These are phyloP conservation scores for Guyanaporus albipodus DNA, from an alignment of 768 basidiomycete species.

Conservation along the genomic window DNA sequence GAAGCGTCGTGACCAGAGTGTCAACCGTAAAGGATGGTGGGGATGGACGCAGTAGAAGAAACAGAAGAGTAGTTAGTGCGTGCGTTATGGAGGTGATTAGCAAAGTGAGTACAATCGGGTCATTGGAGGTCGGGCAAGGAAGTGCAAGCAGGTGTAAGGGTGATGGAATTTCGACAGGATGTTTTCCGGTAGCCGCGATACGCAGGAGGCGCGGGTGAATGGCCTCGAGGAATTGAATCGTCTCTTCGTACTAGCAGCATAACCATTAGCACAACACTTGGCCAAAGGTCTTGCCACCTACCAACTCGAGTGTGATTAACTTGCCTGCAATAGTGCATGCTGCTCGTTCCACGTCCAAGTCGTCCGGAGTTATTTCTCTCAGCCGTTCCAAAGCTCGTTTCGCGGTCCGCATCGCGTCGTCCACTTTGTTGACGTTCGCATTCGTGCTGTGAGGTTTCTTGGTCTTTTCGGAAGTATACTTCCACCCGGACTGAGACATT, in stretches of 20 bases:
- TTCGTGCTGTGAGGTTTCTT: conserved; percentile 20
- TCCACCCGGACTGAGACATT: conserved; percentile 59
- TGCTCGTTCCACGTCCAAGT: conserved; percentile 69
- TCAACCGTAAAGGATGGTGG: conserved; percentile 14
- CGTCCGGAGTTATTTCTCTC: conserved; percentile 41
- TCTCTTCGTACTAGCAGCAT: conserved; percentile 48
- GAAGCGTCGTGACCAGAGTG: conserved; percentile 32
- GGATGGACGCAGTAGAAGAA: conserved; percentile 21
- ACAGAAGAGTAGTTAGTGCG: conserved; percentile 42
- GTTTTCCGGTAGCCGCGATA: neutral
- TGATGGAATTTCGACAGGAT: neutral
- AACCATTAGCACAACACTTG: neutral
- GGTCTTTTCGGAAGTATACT: conserved; percentile 26
- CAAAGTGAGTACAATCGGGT: conserved; percentile 44
- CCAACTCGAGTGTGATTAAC: conserved; percentile 65
- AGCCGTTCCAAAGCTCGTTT: conserved; percentile 44
- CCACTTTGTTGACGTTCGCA: conserved; percentile 32
- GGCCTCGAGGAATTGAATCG: conserved; percentile 42
- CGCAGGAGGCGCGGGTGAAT: conserved; percentile 42
- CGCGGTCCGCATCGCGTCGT: conserved; percentile 35
- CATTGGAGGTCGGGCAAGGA: conserved; percentile 36
- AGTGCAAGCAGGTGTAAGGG: conserved; percentile 38
- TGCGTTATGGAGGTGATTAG: conserved; percentile 59
- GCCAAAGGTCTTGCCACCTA: conserved; percentile 34
- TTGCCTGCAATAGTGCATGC: conserved; percentile 66